These are phyloP conservation scores for Phytopythium montanum DNA, from an alignment of 352 stramenopile species.

Conservation along the genomic window DNA sequence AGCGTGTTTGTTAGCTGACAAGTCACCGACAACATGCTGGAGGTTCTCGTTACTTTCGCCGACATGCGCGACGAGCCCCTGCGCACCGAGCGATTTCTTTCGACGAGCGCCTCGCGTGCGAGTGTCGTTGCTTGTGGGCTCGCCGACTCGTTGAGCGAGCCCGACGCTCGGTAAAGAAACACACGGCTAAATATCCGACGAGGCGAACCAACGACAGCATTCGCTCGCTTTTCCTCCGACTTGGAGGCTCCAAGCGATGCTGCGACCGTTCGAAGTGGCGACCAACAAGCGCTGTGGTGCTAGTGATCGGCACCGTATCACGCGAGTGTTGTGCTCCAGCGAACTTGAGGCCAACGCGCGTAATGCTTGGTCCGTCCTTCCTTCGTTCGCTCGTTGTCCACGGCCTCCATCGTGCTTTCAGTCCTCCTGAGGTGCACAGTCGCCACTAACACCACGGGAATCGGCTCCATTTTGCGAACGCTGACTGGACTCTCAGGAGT, in stretches of 20 bases:
- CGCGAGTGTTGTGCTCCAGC: too few species aligned
- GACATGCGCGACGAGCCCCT: neutral
- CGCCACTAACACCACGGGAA: too few species aligned
- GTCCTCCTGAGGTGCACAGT: too few species aligned
- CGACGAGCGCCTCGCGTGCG: neutral
- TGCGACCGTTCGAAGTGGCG: neutral
- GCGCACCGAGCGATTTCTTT: neutral
- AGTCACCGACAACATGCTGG: neutral
- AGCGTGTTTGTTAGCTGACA: too few species aligned
- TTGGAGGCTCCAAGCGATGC: neutral
- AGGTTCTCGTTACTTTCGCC: neutral
- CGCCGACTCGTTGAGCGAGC: neutral
- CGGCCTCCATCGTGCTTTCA: too few species aligned
- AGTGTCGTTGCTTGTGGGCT: neutral
- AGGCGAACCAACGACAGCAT: neutral
- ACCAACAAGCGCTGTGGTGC: neutral
- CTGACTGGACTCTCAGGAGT: neutral
- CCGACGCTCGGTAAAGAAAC: neutral
- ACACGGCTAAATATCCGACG: neutral
- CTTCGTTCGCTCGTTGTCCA: too few species aligned
- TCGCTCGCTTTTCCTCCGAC: neutral
- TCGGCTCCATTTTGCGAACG: too few species aligned
- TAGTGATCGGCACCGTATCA: too few species aligned
- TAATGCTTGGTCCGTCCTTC: too few species aligned
- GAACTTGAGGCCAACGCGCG: too few species aligned